phyloP scores from a whole-genome alignment of 192 early-diverging fungal species.

The Podila horticola region DNA sequence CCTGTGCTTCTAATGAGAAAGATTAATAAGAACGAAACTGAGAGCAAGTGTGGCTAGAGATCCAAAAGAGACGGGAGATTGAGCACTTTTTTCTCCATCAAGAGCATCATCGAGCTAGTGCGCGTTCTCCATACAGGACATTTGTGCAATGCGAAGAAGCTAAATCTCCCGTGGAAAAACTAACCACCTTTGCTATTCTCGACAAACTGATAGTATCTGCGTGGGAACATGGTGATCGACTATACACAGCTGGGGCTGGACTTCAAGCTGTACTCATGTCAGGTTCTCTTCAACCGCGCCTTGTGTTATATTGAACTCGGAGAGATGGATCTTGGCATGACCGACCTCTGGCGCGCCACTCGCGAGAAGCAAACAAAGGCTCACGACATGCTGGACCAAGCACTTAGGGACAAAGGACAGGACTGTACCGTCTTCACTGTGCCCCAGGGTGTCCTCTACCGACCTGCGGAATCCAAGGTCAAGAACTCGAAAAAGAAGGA shows the following conservation, averaged over 20 bases:
- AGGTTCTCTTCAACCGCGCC: slow-evolving; percentile 94
- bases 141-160: too few species aligned
- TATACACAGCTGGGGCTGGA: slow-evolving; percentile 94
- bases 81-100: not conserved
- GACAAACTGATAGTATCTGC: slow-evolving; percentile 76
- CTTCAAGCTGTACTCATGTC: slow-evolving; percentile 89
- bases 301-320: slow-evolving; percentile 85
- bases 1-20: not conserved
- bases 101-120: too few species aligned
- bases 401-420: slow-evolving; percentile 64
- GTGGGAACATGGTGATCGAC: slow-evolving; percentile 90
- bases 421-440: slow-evolving; percentile 84
- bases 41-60: slow-evolving; percentile 1
- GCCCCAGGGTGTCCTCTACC: slow-evolving; percentile 81
- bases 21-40: slow-evolving; percentile 1
- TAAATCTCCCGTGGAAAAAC: not conserved
- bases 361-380: slow-evolving; percentile 71
- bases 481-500: slow-evolving; percentile 85
- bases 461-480: slow-evolving; percentile 86
- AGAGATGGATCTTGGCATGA: slow-evolving; percentile 73
- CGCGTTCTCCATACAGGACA: too few species aligned
- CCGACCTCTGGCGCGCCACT: slow-evolving; percentile 76
- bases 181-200: slow-evolving; percentile 69
- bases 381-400: slow-evolving; percentile 77
- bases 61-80: not conserved